Percentiles rank a stretch among this genome's conserved stretches.
phyloP scores from a whole-genome alignment of 176 grass and related monocot genomes.

The sorghum (Sorghum bicolor) region Sorghum_bicolor_NCBIv3 NC_012878.2:45906001-45906500 shows the following conservation, averaged over 20 bases:
- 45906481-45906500: conserved; percentile 48
- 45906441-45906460: background rate
- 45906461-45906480: conserved; percentile 40
- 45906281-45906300: background rate
- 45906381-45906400: background rate
- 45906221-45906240: background rate
- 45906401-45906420: background rate
- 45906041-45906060: no score
- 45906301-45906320: background rate
- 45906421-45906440: background rate
- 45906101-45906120: no score
- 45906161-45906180: no score
- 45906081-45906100: no score
- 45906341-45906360: conserved; percentile 2
- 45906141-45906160: no score
- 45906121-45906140: no score
- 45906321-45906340: background rate
- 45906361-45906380: background rate
- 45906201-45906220: background rate
- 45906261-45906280: background rate
- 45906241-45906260: background rate
- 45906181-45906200: no score
- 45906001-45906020: no score
- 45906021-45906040: no score
- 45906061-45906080: no score